Base-by-base conservation (phyloP, 2,329 filamentous ascomycete species). In the Botryotinia calthae region DNA sequence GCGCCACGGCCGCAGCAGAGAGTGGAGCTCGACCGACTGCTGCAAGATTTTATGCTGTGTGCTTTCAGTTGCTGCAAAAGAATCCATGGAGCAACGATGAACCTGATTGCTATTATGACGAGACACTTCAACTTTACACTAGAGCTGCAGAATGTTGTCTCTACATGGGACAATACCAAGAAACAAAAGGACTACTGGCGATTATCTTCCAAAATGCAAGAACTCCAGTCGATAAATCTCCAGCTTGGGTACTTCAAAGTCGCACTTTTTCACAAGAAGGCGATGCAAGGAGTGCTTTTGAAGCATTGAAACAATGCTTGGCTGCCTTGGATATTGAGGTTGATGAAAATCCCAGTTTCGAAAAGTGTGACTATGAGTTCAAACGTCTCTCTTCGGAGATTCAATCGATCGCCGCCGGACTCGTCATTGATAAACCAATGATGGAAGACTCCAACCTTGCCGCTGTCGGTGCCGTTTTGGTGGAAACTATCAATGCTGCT, bases 1-100 rank as follows among this genome's bases (percentile, higher is more conserved):
- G 93, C 76, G 95, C 93, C 2, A 90, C 92, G 74, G 88, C 87
- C 9, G 93, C 95, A 1, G 88, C 91, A 42, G 93, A 97, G 79
- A 94, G 92, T 70, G 94, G 95, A 25, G 94, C 95, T 2, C 87
- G 93, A 72, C 89, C 91, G 4, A 96, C 94, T 3, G 93, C 94
- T 0, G 87, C 94, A 12, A 93, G 91, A 81, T 97, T 94, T 79
- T 97, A 94, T 81, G 88, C 87, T 62, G 88, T 90, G 71, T 94
- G 93, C 66, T 86, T 97, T 63, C 86, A 86, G 16, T 86, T 98
- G n/a, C 85, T 98, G 22, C 94, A 97, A 79, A 85, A 91, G 10
- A 84, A 93, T 70, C 90, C 93, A 0, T 98, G 95, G 95, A 85
- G 88, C 59, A 90, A 92, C 44, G 85, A 85, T 10, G 82, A 84